Conservation (phyloP, 192 early-diverging fungal species). For the Backusella mclennaniae region DNA sequence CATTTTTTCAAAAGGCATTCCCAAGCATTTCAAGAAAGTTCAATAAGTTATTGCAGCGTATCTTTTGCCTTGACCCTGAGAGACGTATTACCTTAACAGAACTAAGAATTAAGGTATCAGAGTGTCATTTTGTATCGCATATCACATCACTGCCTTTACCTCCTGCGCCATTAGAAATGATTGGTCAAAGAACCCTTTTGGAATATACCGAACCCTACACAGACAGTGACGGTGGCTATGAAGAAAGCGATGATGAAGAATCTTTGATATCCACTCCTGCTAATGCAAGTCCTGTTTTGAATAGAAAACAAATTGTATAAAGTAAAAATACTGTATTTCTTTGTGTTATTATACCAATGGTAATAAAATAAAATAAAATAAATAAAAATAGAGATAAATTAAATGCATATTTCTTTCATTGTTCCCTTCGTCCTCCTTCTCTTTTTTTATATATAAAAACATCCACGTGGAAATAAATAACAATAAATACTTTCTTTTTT, state of each 20-base stretch:
- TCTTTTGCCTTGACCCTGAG: constrained; percentile 46
- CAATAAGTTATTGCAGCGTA: constrained; percentile 45
- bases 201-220: background rate
- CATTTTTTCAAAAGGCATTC: constrained; percentile 63
- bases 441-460: background rate
- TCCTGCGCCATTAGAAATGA: background rate
- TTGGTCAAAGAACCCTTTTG: background rate
- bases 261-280: background rate
- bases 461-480: background rate
- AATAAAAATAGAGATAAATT: background rate
- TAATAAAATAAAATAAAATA: background rate
- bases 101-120: constrained; percentile 19
- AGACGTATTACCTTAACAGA: constrained; percentile 42
- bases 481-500: background rate
- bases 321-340: background rate
- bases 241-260: background rate
- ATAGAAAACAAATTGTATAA: constrained; percentile 1
- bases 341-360: background rate
- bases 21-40: constrained; percentile 53
- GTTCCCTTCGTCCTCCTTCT: background rate
- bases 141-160: background rate
- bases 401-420: background rate
- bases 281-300: constrained; percentile 14
- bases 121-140: constrained; percentile 5
- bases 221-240: background rate